Base-by-base conservation (phyloP, 805 yeast genomes). In the Diddensiella transvaalensis region DNA sequence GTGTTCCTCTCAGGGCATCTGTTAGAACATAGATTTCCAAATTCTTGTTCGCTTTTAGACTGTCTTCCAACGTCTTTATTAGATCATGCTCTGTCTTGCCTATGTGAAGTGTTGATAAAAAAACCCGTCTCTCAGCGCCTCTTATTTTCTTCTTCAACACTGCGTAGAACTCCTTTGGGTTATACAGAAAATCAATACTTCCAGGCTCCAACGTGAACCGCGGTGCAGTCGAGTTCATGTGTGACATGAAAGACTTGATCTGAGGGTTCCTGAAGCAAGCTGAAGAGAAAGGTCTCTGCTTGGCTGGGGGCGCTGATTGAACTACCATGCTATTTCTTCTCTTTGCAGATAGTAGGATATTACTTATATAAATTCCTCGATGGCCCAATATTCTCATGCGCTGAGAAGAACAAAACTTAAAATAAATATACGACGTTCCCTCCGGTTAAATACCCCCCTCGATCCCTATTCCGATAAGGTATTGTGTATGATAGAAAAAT, bases 1-100 rank as follows among this genome's bases (percentile, higher is more conserved):
- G 77, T 0, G 98, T 91, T 0, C 96, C 96, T 57, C 99, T 69
- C 41, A 93, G 73, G 10, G 90, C 95, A 66, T 93, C 99, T 3
- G 90, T 76, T 45, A 93, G 71, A 22, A 93, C 80, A 50, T 77
- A 78, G 1, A 93, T 85, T 55, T 78, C 75, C 51, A 93, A 72
- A 21, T 79, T 68, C 2, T 82, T 77, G 51, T 86, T 87, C 2
- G 61, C 58, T 1, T 61, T 57, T 55, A 93, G 64, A 0, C 96
- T 90, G 4, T 69, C 64, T 11, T 76, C 75, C 3, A 93, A 55
- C 13, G 37, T 22, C 23, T 38, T 40, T 4, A 40, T 40, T 22
- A 93, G 74, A 51, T 91, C 98, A 42, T 76, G 68, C 64, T 93
- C 96, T 1, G 80, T 65, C 57, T 83, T 85, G 2, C 99, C 99